Evolutionary conservation across 2,329 filamentous ascomycete species (phyloP), one percentile per base, ranked within the genome.

Genomic region (Chaetomiaceae sp.): DNA sequence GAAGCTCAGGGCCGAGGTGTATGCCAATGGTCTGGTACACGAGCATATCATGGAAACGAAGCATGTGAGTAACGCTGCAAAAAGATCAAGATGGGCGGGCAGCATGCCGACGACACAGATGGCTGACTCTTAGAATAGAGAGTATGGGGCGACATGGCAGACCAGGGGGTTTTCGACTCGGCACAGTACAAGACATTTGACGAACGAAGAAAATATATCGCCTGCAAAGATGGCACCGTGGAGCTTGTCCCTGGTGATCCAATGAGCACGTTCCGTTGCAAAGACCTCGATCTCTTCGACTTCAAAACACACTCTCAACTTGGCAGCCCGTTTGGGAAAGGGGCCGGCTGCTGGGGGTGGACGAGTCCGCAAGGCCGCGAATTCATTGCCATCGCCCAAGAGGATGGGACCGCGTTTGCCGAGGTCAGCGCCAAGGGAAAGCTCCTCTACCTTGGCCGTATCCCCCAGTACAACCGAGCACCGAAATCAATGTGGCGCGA

Each of bases 251-350:
- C 69, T 6, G 75, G 74, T 2, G 73, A 79, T 50, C 63, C 68
- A 16, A 66, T 69, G 51, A 73, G 78, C 62, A 78, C 74, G 2
- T 79, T 77, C 63, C 64, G 62, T 27, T 78, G 75, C 64, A 71
- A 40, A 11, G 18, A 48, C 33, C 44, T 80, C 11, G 79, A 82
- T 58, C 71, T 81, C 2, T 76, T 80, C 61, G 75, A 79, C 59
- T 82, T 83, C 66, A 65, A 78, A 40, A 74, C 72, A 34, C 80
- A 83, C 59, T 71, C 73, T 3, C 73, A 74, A 25, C 72, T 83
- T 1, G 80, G 79, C 5, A 77, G 75, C 57, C 57, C 59, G 38
- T 62, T 56, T 3, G 69, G 66, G 4, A 52, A 62, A 33, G 71
- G 71, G 1, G 68, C 71, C 0, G 71, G 68, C 0, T 72, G 70